A percentile compares a stretch with the other conserved stretches of the same genome.
phyloP scores from a whole-genome alignment of 495 filamentous ascomycete species.

The Endocarpon pusillum region DNA sequence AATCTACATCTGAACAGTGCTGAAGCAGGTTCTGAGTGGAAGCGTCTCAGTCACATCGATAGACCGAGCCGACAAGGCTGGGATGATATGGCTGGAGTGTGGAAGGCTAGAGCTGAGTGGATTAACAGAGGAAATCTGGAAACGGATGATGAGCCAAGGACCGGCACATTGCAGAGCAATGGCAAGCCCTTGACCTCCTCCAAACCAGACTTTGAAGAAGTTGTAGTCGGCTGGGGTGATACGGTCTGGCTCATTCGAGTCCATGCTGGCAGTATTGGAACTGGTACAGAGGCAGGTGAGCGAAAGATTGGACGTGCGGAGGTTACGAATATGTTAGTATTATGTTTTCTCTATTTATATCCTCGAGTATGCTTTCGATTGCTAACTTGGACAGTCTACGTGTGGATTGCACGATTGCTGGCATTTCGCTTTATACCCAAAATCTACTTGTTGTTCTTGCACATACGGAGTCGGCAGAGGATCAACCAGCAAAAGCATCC shows the following conservation, averaged over 20 bases:
- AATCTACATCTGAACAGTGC: constrained; percentile 63
- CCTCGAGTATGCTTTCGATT: constrained; percentile 18
- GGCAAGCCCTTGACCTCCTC: constrained; percentile 13
- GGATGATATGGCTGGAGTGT: constrained; percentile 88
- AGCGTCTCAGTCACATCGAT: constrained; percentile 83
- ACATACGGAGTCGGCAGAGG: constrained; percentile 59
- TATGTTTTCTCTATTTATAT: background rate
- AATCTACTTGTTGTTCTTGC: constrained; percentile 78
- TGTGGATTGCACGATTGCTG: constrained; percentile 92
- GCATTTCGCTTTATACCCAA: constrained; percentile 91
- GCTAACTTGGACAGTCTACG: constrained; percentile 48
- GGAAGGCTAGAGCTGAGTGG: constrained; percentile 87
- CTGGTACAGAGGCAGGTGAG: constrained; percentile 53
- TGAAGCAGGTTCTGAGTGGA: constrained; percentile 77
- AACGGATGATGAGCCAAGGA: constrained; percentile 36
- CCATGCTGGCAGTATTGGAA: constrained; percentile 51
- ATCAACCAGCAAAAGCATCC: constrained; percentile 18
- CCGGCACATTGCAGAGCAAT: constrained; percentile 9
- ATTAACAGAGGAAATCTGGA: constrained; percentile 65
- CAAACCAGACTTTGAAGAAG: constrained; percentile 40
- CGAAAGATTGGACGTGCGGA: constrained; percentile 64
- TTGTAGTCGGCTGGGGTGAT: constrained; percentile 87
- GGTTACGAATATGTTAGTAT: constrained; percentile 71
- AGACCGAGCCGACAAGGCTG: constrained; percentile 61
- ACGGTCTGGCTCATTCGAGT: constrained; percentile 93